These are phyloP conservation scores for Ammopiptanthus mongolicus DNA, from an alignment of 306 rosid genomes.

Conservation along the genomic window DNA sequence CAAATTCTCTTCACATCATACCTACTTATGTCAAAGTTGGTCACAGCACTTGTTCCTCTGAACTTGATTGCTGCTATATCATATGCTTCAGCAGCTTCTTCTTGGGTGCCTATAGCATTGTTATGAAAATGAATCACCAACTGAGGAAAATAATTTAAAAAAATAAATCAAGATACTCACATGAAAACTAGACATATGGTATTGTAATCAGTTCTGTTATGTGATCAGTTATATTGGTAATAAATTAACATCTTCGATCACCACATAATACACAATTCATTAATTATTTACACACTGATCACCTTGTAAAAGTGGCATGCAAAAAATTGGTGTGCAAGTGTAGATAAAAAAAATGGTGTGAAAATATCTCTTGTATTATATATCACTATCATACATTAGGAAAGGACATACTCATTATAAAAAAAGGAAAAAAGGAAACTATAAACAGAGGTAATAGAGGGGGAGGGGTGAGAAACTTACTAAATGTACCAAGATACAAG, in stretches of 20 bases:
- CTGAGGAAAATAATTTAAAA: not conserved
- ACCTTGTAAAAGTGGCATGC: too few species aligned
- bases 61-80: constrained; percentile 99
- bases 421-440: not conserved
- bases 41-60: constrained; percentile 93
- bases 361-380: too few species aligned
- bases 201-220: not conserved
- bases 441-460: not conserved
- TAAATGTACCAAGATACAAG: constrained; percentile 96
- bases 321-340: too few species aligned
- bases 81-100: constrained; percentile 98
- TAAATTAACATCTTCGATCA: too few species aligned
- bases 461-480: constrained; percentile 43
- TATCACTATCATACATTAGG: not conserved
- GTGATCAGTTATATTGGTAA: not conserved
- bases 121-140: not conserved
- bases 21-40: constrained; percentile 88
- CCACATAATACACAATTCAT: too few species aligned
- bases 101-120: constrained; percentile 71
- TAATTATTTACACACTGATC: too few species aligned
- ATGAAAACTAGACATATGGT: constrained; percentile 10
- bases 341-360: too few species aligned
- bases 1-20: constrained; percentile 97
- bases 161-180: not conserved
- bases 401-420: not conserved